A percentile compares a stretch with the other conserved stretches of the same genome.
phyloP scores from a whole-genome alignment of 352 stramenopile species.

The Phytophthora tentaculata region DNA sequence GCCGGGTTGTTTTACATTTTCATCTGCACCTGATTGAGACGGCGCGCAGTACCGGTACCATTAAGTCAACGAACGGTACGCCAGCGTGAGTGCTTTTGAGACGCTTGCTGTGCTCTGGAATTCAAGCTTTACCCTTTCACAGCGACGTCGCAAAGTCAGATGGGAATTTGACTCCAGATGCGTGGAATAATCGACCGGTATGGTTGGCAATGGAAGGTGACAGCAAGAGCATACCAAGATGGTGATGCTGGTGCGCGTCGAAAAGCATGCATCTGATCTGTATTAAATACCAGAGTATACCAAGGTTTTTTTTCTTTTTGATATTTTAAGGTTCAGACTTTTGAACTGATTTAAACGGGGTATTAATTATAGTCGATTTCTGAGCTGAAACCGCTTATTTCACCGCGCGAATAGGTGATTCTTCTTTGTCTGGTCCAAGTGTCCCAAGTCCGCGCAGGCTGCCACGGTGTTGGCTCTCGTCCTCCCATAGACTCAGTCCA shows the following conservation, averaged over 20 bases:
- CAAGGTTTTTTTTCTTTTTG: too few relatives aligned
- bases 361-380: conserved; percentile 1
- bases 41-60: too few relatives aligned
- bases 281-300: not conserved
- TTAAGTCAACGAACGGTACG: conserved; percentile 12
- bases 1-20: not conserved
- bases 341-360: not conserved
- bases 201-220: not conserved
- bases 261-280: not conserved
- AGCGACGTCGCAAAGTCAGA: not conserved
- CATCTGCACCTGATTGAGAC: conserved; percentile 15
- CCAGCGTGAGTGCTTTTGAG: conserved; percentile 19
- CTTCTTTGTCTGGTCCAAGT: conserved; percentile 30
- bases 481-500: not conserved
- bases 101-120: conserved; percentile 9
- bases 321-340: not conserved
- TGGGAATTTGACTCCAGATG: conserved; percentile 19
- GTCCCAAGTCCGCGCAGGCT: conserved; percentile 14
- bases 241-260: too few relatives aligned
- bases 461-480: too few relatives aligned
- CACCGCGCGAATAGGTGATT: conserved; percentile 20
- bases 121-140: not conserved
- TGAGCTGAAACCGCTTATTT: conserved; percentile 1
- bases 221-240: not conserved
- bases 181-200: conserved; percentile 18